phyloP scores from a whole-genome alignment of 495 filamentous ascomycete genomes.

The Aspergillus sparsus region DNA sequence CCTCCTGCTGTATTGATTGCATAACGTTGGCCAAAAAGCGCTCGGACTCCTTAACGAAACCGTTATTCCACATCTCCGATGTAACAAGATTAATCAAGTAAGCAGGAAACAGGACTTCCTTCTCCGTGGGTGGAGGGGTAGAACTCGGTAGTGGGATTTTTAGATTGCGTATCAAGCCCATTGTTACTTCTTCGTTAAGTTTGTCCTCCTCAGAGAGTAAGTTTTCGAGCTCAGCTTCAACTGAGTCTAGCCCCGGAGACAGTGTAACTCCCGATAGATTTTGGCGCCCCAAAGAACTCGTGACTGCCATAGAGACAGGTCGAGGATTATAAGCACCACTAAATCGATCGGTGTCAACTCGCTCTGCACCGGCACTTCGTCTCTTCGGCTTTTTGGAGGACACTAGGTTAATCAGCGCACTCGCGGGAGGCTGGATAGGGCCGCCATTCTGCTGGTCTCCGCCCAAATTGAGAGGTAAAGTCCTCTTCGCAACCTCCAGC shows the following conservation, averaged over 20 bases:
- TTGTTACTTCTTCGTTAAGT: constrained; percentile 91
- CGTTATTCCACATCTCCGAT: constrained; percentile 99
- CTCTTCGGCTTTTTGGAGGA: constrained; percentile 96
- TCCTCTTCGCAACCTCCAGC: constrained; percentile 79
- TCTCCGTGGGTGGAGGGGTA: constrained; percentile 87
- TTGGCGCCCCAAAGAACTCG: constrained; percentile 63
- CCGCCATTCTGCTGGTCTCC: constrained; percentile 75
- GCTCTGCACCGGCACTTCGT: constrained; percentile 89
- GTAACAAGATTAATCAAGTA: constrained; percentile 99
- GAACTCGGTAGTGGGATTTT: constrained; percentile 88
- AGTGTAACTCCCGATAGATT: constrained; percentile 68
- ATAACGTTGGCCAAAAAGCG: constrained; percentile 98
- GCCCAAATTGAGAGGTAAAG: constrained; percentile 53
- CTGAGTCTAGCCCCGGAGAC: constrained; percentile 77
- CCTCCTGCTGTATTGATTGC: constrained; percentile 98
- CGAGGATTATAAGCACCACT: constrained; percentile 90
- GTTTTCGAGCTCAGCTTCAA: constrained; percentile 90
- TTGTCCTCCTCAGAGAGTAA: constrained; percentile 93
- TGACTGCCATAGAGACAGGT: constrained; percentile 89
- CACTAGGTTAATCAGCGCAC: constrained; percentile 92
- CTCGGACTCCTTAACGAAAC: constrained; percentile 99
- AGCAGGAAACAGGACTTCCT: constrained; percentile 97
- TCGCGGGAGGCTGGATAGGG: constrained; percentile 54
- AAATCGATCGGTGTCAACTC: constrained; percentile 78
- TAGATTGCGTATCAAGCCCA: constrained; percentile 93